Conservation (phyloP, 352 stramenopile genomes). For the Phytopythium delawarense region DNA sequence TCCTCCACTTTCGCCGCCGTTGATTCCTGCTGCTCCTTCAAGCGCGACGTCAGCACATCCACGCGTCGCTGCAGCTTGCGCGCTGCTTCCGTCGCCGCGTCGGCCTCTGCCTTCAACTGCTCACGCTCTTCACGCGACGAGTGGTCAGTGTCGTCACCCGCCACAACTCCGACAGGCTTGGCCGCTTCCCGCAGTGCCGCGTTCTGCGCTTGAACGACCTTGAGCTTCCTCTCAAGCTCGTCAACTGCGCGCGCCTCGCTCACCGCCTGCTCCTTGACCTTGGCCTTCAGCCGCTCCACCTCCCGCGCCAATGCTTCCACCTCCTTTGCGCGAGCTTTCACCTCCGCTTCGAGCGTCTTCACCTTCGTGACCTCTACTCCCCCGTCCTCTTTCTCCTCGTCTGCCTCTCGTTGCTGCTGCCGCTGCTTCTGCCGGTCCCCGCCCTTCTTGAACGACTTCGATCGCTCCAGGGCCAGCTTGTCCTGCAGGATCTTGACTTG, state of each 20-base stretch:
- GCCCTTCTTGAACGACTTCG: slow-evolving; percentile 17
- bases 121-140: neutral
- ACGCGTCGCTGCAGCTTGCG: slow-evolving; percentile 71
- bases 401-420: slow-evolving; percentile 13
- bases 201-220: slow-evolving; percentile 77
- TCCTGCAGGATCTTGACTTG: slow-evolving; percentile 66
- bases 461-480: slow-evolving; percentile 42
- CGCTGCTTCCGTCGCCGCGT: slow-evolving; percentile 43
- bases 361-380: slow-evolving; percentile 12
- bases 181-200: slow-evolving; percentile 59
- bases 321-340: slow-evolving; percentile 11
- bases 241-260: slow-evolving; percentile 41
- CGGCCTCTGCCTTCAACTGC: slow-evolving; percentile 2
- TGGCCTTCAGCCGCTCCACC: slow-evolving; percentile 43
- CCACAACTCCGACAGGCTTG: neutral
- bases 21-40: slow-evolving; percentile 71
- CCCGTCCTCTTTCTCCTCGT: slow-evolving; percentile 13
- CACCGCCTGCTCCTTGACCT: slow-evolving; percentile 56
- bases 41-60: slow-evolving; percentile 48
- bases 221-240: slow-evolving; percentile 62
- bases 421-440: slow-evolving; percentile 10
- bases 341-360: slow-evolving; percentile 21
- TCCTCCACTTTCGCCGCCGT: slow-evolving; percentile 39
- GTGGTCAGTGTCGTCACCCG: slow-evolving; percentile 1
- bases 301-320: slow-evolving; percentile 32